Base-by-base conservation (phyloP, 106 monocot species). In the Ottelia alismoides region DNA sequence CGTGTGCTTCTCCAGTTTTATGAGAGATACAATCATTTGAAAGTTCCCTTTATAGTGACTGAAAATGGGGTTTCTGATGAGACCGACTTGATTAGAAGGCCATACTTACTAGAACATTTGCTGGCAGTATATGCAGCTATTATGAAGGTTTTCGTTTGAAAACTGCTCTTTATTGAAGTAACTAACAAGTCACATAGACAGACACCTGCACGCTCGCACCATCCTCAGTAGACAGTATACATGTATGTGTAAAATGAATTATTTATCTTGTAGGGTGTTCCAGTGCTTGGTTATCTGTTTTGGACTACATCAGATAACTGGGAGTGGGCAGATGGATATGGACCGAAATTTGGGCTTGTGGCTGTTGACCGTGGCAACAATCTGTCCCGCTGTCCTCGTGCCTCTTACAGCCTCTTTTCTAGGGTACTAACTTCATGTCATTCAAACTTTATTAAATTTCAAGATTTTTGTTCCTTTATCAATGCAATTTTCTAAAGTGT, bases 291-390 rank as follows among this genome's bases (percentile, higher is more conserved):
- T 56, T 94, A 94, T 75, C 49, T 94, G 40, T 94, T 94, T 57
- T 94, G 93, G 93, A 94, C 93, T 66, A 94, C 69, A 64, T 94
- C 93, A 27, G 93, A 94, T 75, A 94, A 94, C 63, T 94, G 93
- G 93, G 93, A 94, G 55, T 94, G 93, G 93, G 93, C 93, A 25
- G 93, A 94, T 74, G 88, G 93, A 49, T 94, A 94, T 78, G 93
- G 93, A 60, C 93, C 93, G 14, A 94, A 94, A 46, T 94, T 94
- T 72, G 93, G 93, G 25, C 84, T 94, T 51, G 75, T 84, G n/a
- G 84, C 77, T 57, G 93, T 94, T 55, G 84, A 94, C 74, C 93
- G 93, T 58, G 80, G 74, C 21, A 78, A 94, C 64, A 46, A 70
- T 55, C 67, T 94, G 26, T 75, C 79, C 22, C 83, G 93, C 1